These are phyloP conservation scores for Clonostachys rhizophaga DNA, from an alignment of 2,329 filamentous ascomycete genomes.

Conservation along the genomic window DNA sequence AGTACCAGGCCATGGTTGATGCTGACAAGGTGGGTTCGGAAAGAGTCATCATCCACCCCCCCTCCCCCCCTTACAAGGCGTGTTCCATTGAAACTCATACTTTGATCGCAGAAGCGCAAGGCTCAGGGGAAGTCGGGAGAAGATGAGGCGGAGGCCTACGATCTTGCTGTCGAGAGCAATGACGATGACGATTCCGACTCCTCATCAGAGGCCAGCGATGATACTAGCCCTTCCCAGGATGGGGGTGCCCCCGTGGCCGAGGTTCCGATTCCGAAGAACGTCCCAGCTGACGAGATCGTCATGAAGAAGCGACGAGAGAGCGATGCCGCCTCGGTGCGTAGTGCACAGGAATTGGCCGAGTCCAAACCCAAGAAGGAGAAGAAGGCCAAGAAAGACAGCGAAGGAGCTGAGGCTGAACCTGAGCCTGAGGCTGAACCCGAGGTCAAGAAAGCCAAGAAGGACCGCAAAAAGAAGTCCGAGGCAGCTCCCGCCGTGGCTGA, in stretches of 20 bases:
- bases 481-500: neutral
- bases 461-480: constrained; percentile 2
- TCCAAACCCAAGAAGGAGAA: constrained; percentile 6
- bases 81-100: no score
- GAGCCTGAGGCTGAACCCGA: constrained; percentile 4
- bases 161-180: neutral
- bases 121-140: constrained; percentile 10
- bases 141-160: constrained; percentile 9
- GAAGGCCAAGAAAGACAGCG: constrained; percentile 9
- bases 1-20: constrained; percentile 15
- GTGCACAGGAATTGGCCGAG: constrained; percentile 9
- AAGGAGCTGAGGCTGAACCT: constrained; percentile 2
- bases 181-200: neutral
- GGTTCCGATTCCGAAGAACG: constrained; percentile 7
- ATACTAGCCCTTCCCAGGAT: constrained; percentile 8
- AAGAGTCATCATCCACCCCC: no score
- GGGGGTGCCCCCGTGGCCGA: constrained; percentile 2
- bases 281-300: constrained; percentile 19
- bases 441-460: constrained; percentile 2
- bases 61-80: no score
- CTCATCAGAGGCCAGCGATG: constrained; percentile 2
- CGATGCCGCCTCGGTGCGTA: constrained; percentile 16
- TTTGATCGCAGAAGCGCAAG: neutral
- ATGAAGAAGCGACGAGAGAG: constrained; percentile 22
- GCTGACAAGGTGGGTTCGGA: constrained; percentile 3